Conservation (phyloP, 345 rosid genomes). For the Bretschneidera sinensis region DNA sequence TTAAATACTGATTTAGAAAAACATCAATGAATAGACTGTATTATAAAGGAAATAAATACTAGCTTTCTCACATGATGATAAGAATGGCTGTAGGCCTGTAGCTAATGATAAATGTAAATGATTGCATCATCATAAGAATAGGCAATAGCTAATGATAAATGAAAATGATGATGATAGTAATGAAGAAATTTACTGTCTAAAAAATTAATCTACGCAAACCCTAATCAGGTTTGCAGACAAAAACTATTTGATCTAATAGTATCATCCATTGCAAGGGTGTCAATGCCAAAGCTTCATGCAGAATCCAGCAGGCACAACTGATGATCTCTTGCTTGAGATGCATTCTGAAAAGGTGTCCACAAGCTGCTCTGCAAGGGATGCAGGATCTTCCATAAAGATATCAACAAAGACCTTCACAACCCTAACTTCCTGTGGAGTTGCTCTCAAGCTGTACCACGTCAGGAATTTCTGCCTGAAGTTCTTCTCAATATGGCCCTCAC, state of each 20-base stretch:
- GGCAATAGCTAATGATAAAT: slow-evolving; percentile 21
- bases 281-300: slow-evolving; percentile 98
- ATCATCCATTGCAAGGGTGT: slow-evolving; percentile 1
- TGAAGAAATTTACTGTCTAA: slow-evolving; percentile 32
- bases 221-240: slow-evolving; percentile 9
- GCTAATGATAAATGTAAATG: background rate
- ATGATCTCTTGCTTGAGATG: slow-evolving; percentile 48
- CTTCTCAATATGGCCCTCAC: slow-evolving; percentile 86
- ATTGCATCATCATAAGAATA: background rate
- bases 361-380: slow-evolving; percentile 86
- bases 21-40: background rate
- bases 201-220: slow-evolving; percentile 36
- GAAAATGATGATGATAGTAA: slow-evolving; percentile 21
- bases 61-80: slow-evolving; percentile 28
- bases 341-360: slow-evolving; percentile 82
- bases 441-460: slow-evolving; percentile 92
- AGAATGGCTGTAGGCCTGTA: slow-evolving; percentile 19
- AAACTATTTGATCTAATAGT: slow-evolving; percentile 7
- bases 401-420: slow-evolving; percentile 79
- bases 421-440: slow-evolving; percentile 67
- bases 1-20: too few species aligned
- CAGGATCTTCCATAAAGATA: slow-evolving; percentile 64
- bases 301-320: slow-evolving; percentile 60
- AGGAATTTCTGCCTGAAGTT: slow-evolving; percentile 90
- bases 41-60: slow-evolving; percentile 11